Evolutionary conservation across 2,329 filamentous ascomycete genomes (phyloP).

Genomic region (Calcarisporium arbuscula): DNA sequence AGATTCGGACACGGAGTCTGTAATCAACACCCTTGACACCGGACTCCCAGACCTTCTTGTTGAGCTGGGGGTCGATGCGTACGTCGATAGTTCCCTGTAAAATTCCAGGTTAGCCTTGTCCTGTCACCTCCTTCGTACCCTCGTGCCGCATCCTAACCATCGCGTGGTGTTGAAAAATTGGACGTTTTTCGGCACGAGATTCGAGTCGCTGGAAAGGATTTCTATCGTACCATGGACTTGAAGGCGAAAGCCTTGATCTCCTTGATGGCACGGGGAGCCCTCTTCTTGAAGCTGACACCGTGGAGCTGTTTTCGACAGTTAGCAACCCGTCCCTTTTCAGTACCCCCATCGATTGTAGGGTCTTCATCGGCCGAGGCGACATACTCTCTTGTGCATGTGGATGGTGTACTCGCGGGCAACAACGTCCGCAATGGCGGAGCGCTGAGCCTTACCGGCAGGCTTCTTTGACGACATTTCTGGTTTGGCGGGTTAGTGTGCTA

Average conservation of each 20-base stretch:
- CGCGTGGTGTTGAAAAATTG: no score
- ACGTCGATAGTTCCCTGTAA: conserved; percentile 88
- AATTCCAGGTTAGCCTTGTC: conserved; percentile 15
- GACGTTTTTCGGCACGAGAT: no score
- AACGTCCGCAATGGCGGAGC: conserved; percentile 97
- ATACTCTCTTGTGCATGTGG: conserved; percentile 91
- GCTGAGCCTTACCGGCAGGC: conserved; percentile 42
- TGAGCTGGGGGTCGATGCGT: conserved; percentile 95
- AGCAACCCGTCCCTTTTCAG: conserved; percentile 11
- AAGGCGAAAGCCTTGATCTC: conserved; percentile 95
- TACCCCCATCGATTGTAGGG: conserved; percentile 1
- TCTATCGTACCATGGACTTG: conserved; percentile 82
- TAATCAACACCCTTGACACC: conserved; percentile 98
- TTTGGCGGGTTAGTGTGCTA: conserved; percentile 10
- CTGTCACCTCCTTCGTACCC: conserved; percentile 1
- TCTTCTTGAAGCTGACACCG: conserved; percentile 99
- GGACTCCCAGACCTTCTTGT: conserved; percentile 99
- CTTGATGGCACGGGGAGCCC: conserved; percentile 97
- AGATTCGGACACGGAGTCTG: conserved; percentile 96
- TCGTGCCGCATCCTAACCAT: no score
- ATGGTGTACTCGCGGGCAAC: conserved; percentile 99
- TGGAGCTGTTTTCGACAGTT: conserved; percentile 62
- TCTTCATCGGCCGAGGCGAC: conserved; percentile 15
- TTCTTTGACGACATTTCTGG: conserved; percentile 39
- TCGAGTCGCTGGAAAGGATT: no score